Conservation (phyloP, 75 land plant genomes). For the Cupressus sempervirens region DNA sequence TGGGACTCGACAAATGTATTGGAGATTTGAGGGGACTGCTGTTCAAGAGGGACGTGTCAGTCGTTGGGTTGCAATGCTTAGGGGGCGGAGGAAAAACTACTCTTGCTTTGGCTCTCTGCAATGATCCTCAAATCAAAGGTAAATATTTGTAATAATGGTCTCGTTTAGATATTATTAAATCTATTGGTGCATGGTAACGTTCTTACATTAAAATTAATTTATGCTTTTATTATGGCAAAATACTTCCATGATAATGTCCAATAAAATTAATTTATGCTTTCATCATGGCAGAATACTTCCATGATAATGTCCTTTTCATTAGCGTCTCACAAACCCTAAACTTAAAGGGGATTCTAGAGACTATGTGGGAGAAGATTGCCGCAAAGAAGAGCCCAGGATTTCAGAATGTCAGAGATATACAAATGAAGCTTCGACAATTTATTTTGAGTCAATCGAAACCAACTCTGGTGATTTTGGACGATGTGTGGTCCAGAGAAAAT, state of each 20-base stretch:
- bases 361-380: conserved; percentile 23
- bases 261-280: neutral
- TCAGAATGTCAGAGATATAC: neutral
- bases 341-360: neutral
- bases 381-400: neutral
- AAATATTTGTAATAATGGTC: too few relatives aligned
- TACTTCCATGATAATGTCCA: too few relatives aligned
- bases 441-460: neutral
- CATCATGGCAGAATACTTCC: conserved; percentile 28
- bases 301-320: conserved; percentile 30
- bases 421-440: neutral
- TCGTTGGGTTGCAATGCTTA: too few relatives aligned
- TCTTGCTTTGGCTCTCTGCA: too few relatives aligned
- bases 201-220: neutral
- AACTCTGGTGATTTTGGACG: conserved; percentile 42
- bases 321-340: conserved; percentile 53
- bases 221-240: too few relatives aligned
- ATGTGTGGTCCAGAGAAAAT: conserved; percentile 41
- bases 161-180: too few relatives aligned
- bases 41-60: too few relatives aligned
- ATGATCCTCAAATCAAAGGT: too few relatives aligned
- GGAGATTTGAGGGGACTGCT: too few relatives aligned
- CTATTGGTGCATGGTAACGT: too few relatives aligned
- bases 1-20: too few relatives aligned
- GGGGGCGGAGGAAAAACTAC: too few relatives aligned